phyloP scores from a whole-genome alignment of 2,329 filamentous ascomycete genomes.

The Tolypocladium amazonense region DNA sequence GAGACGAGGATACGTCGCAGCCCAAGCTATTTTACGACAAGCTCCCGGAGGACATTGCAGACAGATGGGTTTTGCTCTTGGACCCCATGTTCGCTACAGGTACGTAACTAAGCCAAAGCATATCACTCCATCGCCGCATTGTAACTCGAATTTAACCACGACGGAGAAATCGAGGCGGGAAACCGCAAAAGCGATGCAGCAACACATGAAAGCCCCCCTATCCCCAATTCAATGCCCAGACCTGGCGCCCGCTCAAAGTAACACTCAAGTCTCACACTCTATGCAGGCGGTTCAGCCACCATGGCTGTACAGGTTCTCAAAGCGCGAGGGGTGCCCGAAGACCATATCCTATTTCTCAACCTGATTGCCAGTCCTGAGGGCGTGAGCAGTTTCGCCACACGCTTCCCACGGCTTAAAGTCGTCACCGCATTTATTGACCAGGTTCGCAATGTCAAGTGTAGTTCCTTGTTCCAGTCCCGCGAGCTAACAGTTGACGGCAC shows the following conservation, averaged over 20 bases:
- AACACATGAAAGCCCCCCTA: not conserved
- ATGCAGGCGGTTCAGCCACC: constrained; percentile 79
- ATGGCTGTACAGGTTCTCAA: constrained; percentile 95
- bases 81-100: constrained; percentile 99
- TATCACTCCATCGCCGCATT: not conserved
- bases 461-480: not conserved
- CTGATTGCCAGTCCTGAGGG: constrained; percentile 95
- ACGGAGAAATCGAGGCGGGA: not conserved
- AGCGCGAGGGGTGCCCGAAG: constrained; percentile 82
- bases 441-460: constrained; percentile 23
- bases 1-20: constrained; percentile 87
- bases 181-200: not conserved
- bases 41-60: constrained; percentile 83
- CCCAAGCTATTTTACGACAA: constrained; percentile 98
- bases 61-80: constrained; percentile 84
- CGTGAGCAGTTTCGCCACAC: constrained; percentile 76
- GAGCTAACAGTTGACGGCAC: not conserved
- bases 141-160: not conserved
- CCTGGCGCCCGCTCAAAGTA: not conserved
- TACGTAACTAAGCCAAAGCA: constrained; percentile 24
- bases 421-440: constrained; percentile 95
- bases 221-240: not conserved
- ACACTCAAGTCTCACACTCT: constrained; percentile 6
- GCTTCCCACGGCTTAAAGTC: constrained; percentile 80
- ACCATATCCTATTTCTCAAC: constrained; percentile 92